A percentile compares a stretch with the other conserved stretches of the same genome.
These are phyloP conservation scores for Geranium rotundifolium DNA, from an alignment of 345 rosid species.

Conservation along the genomic window DNA sequence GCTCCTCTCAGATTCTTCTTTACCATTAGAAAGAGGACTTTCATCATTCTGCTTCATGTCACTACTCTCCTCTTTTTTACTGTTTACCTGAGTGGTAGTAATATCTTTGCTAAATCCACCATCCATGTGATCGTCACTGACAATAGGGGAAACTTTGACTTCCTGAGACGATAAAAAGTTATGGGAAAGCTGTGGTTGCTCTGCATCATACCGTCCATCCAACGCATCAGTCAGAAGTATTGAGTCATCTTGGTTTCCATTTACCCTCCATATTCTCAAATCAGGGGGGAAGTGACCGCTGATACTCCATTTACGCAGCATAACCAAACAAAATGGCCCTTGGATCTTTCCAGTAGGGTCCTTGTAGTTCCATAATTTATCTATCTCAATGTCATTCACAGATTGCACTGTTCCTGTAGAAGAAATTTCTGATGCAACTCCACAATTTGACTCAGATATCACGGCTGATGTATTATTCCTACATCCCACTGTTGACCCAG, in stretches of 20 bases:
- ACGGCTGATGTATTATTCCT: constrained; percentile 10
- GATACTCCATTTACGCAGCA: constrained; percentile 63
- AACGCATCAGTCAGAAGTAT: constrained; percentile 71
- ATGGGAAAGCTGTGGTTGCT: constrained; percentile 11
- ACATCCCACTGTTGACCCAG: constrained; percentile 10
- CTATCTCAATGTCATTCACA: constrained; percentile 30
- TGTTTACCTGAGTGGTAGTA: constrained; percentile 11
- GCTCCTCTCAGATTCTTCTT: constrained; percentile 19
- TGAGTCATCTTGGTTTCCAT: constrained; percentile 51
- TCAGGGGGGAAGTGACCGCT: constrained; percentile 63
- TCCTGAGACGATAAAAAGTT: constrained; percentile 13
- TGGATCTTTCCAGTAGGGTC: constrained; percentile 73
- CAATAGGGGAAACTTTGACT: constrained; percentile 10
- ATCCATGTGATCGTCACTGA: constrained; percentile 15
- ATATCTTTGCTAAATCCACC: constrained; percentile 12
- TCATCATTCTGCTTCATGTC: constrained; percentile 22
- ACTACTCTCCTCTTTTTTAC: constrained; percentile 17
- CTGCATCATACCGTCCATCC: constrained; percentile 27
- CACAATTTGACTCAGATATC: constrained; percentile 14
- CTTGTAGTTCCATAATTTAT: constrained; percentile 70
- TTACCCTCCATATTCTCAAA: constrained; percentile 62
- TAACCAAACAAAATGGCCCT: constrained; percentile 74
- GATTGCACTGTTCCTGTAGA: constrained; percentile 31
- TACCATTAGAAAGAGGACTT: constrained; percentile 14
- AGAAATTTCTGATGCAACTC: constrained; percentile 19